Conservation (phyloP, 352 stramenopile genomes). For the Phytophthora kernoviae region DNA sequence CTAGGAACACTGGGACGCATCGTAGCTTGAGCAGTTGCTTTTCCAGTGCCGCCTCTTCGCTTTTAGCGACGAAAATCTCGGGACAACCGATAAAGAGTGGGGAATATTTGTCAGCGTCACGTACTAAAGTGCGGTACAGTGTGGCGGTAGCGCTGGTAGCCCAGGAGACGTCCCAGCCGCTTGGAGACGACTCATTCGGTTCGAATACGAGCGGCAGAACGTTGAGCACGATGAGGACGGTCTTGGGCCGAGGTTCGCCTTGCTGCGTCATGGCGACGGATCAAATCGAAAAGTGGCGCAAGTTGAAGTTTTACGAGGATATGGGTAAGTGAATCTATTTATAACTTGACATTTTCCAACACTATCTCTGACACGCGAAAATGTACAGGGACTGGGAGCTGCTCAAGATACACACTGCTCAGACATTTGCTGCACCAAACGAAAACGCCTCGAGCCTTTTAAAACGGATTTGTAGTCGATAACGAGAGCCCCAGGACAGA, state of each 20-base stretch:
- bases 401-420: slow-evolving; percentile 48
- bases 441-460: slow-evolving; percentile 29
- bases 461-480: slow-evolving; percentile 61
- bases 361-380: slow-evolving; percentile 18
- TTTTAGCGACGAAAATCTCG: slow-evolving; percentile 68
- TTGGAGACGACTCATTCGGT: slow-evolving; percentile 39
- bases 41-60: slow-evolving; percentile 69
- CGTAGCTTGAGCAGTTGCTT: slow-evolving; percentile 87
- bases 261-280: slow-evolving; percentile 5
- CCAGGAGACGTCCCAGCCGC: slow-evolving; percentile 68
- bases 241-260: slow-evolving; percentile 33
- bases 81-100: slow-evolving; percentile 78
- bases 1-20: slow-evolving; percentile 96
- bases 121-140: slow-evolving; percentile 79
- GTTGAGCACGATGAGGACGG: slow-evolving; percentile 81
- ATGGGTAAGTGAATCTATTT: slow-evolving; percentile 13
- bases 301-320: slow-evolving; percentile 19
- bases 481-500: slow-evolving; percentile 36
- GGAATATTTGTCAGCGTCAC: slow-evolving; percentile 50
- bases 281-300: slow-evolving; percentile 17
- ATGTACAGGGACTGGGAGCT: slow-evolving; percentile 43
- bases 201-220: slow-evolving; percentile 80
- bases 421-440: slow-evolving; percentile 22
- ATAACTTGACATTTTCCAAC: not conserved
- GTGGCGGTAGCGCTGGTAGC: slow-evolving; percentile 74